Evolutionary conservation across 31 red algal genomes (phyloP), one percentile per base, ranked within the genome.

Genomic region (Bonnemaisonia californica): DNA sequence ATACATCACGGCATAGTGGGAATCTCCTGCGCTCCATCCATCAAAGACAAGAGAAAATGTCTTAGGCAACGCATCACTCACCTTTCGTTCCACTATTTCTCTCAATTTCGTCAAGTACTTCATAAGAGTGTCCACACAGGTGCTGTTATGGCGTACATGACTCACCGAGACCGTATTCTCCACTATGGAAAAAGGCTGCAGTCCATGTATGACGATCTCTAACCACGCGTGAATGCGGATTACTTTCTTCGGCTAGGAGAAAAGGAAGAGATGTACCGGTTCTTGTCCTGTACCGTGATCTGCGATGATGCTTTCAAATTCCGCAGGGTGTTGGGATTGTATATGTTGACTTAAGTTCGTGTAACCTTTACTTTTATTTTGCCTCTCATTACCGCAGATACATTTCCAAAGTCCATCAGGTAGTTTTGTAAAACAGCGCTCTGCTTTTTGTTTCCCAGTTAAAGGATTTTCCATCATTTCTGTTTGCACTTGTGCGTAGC

Each of bases 161-260:
- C 5, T 38, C 11, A 13, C 9, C 12, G n/a, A 5, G 11, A 11
- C 23, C 37, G 35, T 32, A 12, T 41, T 36, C 23, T 71, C 36
- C 5, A 35, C 7, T 12, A 35, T 39, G 12, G 32, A 38, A 32
- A 71, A 38, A 8, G 67, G 67, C 11, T 13, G 67, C 67, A 71
- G 23, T 41, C 34, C 37, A 8, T 11, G 7, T 36, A 71, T 35
- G 67, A 41, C 37, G 9, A 71, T 9, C 33, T 71, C 19, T 4
- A 71, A 8, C 67, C 31, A 71, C 8, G 26, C 67, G 36, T 41
- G 37, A 34, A 33, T 33, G 9, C 39, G 4, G 5, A 5, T 4
- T 41, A 32, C 67, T 71, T 71, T 71, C 33, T 36, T 71, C 39
- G 30, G 16, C 19, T 11, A 71, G 39, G 39, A 71, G 67, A 22